phyloP scores from a whole-genome alignment of 306 rosid genomes.

The Vigna hirtella region DNA sequence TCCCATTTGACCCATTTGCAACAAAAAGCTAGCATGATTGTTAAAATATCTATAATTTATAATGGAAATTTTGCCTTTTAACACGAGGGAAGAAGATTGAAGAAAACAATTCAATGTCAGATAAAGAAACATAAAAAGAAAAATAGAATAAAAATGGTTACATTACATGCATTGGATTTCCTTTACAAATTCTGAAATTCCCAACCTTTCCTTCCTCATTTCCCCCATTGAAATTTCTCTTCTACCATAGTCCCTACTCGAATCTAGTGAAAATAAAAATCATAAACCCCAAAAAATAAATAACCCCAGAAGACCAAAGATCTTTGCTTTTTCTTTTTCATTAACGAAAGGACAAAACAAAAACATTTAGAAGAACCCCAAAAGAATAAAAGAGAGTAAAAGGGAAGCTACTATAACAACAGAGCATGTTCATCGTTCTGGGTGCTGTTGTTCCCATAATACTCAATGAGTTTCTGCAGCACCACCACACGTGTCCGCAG shows the following conservation, averaged over 20 bases:
- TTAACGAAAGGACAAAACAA: constrained; percentile 24
- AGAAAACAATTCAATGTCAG: constrained; percentile 28
- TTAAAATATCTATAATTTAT: too few species aligned
- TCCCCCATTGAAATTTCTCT: constrained; percentile 51
- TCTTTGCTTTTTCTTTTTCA: constrained; percentile 22
- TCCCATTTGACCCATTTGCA: not conserved
- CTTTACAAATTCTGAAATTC: constrained; percentile 37
- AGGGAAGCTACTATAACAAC: constrained; percentile 48
- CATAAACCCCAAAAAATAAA: not conserved
- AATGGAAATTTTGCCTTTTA: not conserved
- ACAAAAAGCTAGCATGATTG: too few species aligned
- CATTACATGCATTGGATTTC: constrained; percentile 45
- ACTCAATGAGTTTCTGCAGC: constrained; percentile 77
- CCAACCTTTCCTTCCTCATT: constrained; percentile 41
- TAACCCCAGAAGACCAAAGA: constrained; percentile 36
- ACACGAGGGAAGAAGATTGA: not conserved
- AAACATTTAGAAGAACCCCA: not conserved
- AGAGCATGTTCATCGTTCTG: constrained; percentile 49
- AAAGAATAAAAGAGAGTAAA: not conserved
- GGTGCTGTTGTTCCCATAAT: constrained; percentile 45
- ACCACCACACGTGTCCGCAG: constrained; percentile 68
- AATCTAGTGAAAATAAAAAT: constrained; percentile 45
- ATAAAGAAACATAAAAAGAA: not conserved
- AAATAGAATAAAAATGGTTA: constrained; percentile 25
- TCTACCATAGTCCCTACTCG: constrained; percentile 52